Evolutionary conservation across 2,329 filamentous ascomycete species (phyloP).

Genomic region (Diplodia intermedia): DNA sequence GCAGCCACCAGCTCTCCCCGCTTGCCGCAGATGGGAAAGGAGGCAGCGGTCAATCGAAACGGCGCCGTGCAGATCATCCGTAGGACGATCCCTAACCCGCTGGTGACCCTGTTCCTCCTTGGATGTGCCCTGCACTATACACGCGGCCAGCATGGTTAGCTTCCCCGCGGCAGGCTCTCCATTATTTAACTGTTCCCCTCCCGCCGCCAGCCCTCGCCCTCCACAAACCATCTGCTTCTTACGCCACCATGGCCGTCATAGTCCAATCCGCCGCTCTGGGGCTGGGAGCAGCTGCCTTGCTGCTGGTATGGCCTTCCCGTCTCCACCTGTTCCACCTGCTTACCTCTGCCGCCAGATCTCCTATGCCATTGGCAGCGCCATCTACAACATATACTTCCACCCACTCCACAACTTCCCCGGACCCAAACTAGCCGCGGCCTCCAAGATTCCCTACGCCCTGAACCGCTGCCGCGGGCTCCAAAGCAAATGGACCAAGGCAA

Average conservation of each 20-base stretch:
- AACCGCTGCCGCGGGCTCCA: constrained; percentile 9
- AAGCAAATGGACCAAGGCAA: neutral
- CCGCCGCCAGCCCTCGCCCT: neutral
- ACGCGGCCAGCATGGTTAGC: neutral
- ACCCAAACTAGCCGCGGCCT: constrained; percentile 25
- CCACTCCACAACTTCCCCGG: constrained; percentile 32
- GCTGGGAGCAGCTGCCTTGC: neutral
- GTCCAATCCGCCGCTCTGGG: neutral
- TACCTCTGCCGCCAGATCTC: neutral
- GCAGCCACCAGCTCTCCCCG: neutral
- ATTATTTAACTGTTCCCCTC: neutral
- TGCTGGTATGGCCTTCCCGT: neutral
- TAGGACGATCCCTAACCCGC: constrained; percentile 1
- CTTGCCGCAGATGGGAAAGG: neutral
- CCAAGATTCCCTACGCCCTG: constrained; percentile 21
- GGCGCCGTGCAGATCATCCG: constrained; percentile 15
- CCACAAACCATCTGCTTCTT: neutral
- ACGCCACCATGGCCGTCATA: neutral
- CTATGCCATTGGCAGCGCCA: neutral
- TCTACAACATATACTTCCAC: constrained; percentile 33
- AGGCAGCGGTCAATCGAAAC: constrained; percentile 9
- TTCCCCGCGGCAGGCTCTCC: neutral
- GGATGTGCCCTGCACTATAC: constrained; percentile 3
- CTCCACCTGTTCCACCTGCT: neutral
- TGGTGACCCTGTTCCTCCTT: neutral